These are phyloP conservation scores for Boletus fagicola DNA, from an alignment of 768 basidiomycete species.

Conservation along the genomic window DNA sequence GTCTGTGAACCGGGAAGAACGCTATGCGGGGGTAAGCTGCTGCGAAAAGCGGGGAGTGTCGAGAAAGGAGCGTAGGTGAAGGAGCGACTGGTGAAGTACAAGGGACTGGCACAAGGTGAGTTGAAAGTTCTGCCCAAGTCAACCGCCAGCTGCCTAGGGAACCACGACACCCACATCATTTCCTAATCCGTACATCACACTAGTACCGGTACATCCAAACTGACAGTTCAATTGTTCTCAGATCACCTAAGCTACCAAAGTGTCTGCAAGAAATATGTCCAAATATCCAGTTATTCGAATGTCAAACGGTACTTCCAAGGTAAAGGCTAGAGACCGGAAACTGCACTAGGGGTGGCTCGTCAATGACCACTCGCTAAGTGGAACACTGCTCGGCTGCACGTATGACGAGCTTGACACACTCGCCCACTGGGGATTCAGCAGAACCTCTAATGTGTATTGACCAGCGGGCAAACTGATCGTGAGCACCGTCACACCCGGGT, in stretches of 20 bases:
- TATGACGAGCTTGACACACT: constrained; percentile 64
- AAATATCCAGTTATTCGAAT: not conserved
- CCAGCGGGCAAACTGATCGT: constrained; percentile 65
- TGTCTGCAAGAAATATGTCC: constrained; percentile 5
- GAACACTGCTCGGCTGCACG: constrained; percentile 63
- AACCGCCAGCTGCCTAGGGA: constrained; percentile 21
- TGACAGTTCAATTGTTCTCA: not conserved
- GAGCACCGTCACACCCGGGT: constrained; percentile 78
- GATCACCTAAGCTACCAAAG: constrained; percentile 7
- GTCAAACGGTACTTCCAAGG: not conserved
- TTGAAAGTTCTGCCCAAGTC: constrained; percentile 11
- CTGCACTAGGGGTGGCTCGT: constrained; percentile 57
- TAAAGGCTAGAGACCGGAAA: not conserved
- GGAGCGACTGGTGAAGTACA: constrained; percentile 14
- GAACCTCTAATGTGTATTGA: constrained; percentile 72
- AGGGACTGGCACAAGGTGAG: not conserved
- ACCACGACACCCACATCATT: not conserved
- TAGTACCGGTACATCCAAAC: not conserved
- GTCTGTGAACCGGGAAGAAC: not conserved
- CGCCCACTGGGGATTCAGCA: constrained; percentile 94
- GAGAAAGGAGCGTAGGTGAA: constrained; percentile 18
- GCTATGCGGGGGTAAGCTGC: not conserved
- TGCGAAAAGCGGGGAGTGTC: not conserved
- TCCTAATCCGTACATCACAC: constrained; percentile 11
- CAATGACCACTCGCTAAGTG: constrained; percentile 71